Percentiles rank a stretch among this genome's conserved stretches.
These are phyloP conservation scores for Zygoascus sp. DNA, from an alignment of 1,139 yeast species.

Conservation along the genomic window DNA sequence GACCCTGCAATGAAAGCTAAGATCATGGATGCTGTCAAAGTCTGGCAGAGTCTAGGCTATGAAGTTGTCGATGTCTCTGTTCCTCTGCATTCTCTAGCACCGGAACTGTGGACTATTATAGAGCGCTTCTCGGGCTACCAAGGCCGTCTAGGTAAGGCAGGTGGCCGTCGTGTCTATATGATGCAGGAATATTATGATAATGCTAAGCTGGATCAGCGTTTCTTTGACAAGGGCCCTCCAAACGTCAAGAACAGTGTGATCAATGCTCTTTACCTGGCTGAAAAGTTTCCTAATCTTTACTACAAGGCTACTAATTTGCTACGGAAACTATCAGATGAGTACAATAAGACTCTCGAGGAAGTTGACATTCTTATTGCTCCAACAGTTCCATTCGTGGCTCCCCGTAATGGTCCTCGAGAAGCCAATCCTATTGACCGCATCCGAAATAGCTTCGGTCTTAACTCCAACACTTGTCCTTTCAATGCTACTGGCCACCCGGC, in stretches of 20 bases:
- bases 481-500: constrained; percentile 40
- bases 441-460: constrained; percentile 36
- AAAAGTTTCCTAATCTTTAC: constrained; percentile 36
- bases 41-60: constrained; percentile 33
- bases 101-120: constrained; percentile 38
- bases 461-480: constrained; percentile 38
- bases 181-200: constrained; percentile 23
- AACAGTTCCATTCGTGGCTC: constrained; percentile 31
- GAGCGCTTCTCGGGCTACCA: constrained; percentile 32
- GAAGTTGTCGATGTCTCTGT: constrained; percentile 35
- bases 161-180: constrained; percentile 30
- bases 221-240: constrained; percentile 33
- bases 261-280: constrained; percentile 34
- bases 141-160: constrained; percentile 27
- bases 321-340: constrained; percentile 34
- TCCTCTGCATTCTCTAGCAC: constrained; percentile 37
- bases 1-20: constrained; percentile 31
- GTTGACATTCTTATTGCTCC: constrained; percentile 32
- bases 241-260: constrained; percentile 33
- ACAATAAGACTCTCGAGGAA: constrained; percentile 31
- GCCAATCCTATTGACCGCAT: constrained; percentile 20
- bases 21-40: constrained; percentile 32
- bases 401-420: constrained; percentile 26
- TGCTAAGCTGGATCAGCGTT: constrained; percentile 29
- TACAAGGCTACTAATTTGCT: constrained; percentile 36